Evolutionary conservation across 805 yeast genomes (phyloP), one percentile per base, ranked within the genome.

Genomic region (Wickerhamomyces canadensis): DNA sequence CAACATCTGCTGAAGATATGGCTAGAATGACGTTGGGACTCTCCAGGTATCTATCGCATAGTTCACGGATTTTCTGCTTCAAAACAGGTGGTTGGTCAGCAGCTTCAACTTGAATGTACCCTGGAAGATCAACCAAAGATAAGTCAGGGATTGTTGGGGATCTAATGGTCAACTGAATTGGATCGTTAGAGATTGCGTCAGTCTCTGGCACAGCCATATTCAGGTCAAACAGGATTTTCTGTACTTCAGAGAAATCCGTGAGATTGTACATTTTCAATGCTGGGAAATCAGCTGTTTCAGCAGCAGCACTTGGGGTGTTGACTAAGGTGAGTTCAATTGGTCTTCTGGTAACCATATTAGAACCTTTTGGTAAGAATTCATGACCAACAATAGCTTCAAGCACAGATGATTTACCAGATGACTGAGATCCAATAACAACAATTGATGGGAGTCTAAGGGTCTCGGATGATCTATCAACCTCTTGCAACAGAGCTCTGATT

Each of bases 371-470:
- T 40, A 93, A 65, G 49, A 93, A 93, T 57, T 93, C 97, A 50
- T 85, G 95, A n/a, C 99, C 99, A 5, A 93, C 99, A 40, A 93
- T 84, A 6, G 96, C 77, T 59, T 93, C 98, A 33, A 93, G 70
- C 1, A 93, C 98, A 1, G 98, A 91, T 0, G 97, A 87, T 60
- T 93, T 93, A 31, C 99, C 99, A 30, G 96, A 85, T 7, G 95
- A 84, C 65, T 93, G 99, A 1, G 98, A 91, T 0, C 99, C 99
- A 44, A 93, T 77, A 3, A 93, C 98, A 22, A 93, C 98, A 51
- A 93, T 93, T 0, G 97, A 84, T 2, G 98, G 98, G 29, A 93
- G 67, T 48, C 80, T 85, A 34, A 93, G 67, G 11, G 86, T 75
- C 26, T 86, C 87, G 6, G 82, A 66, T 0, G 76, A 67, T 39